Base-by-base conservation (phyloP, 164 flowering plant species). In the Pachysandra terminalis region DNA sequence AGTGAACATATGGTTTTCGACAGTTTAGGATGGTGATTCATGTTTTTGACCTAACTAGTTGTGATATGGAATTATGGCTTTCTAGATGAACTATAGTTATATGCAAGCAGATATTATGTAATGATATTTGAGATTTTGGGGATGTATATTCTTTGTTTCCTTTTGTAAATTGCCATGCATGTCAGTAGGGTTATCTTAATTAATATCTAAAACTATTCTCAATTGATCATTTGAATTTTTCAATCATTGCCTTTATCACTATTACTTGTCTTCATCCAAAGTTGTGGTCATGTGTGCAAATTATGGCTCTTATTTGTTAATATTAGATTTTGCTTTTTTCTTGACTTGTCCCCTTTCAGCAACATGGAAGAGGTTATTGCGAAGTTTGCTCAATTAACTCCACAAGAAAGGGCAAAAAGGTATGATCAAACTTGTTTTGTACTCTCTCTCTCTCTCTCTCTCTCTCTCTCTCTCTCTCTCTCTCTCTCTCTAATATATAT, bases 381-480 rank as follows among this genome's bases (percentile, higher is more conserved):
- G 27, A 85, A 81, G 65, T 87, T 82, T 75, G 84, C 92, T 56
- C 88, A 84, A 56, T 68, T 85, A 57, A 79, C 88, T 40, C 87
- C 92, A 10, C 85, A 87, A 56, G 92, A 87, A 74, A 78, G 90
- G 71, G 82, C 83, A n/a, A 87, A 87, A 70, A 90, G 98, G 98
- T 93, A 23, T 26, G 45, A 12, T 9, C 45, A 53, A 19, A 56
- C n/a, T 55, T 22, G n/a, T 25, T 66, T 14, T 15, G 1, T 5
- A 10, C 48, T 14, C 24, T 22, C 21, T 68, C 8, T n/a, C n/a
- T n/a, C n/a, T n/a, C n/a, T n/a, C n/a, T n/a, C n/a, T n/a, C n/a
- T n/a, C n/a, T n/a, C n/a, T n/a, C n/a, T n/a, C n/a, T n/a, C n/a
- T n/a, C n/a, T n/a, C n/a, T n/a, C n/a, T n/a, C n/a, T n/a, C n/a